Evolutionary conservation across 176 grass and related monocot genomes (phyloP), one percentile per base, ranked within the genome.

Genomic region (Metroxylon sagu): DNA sequence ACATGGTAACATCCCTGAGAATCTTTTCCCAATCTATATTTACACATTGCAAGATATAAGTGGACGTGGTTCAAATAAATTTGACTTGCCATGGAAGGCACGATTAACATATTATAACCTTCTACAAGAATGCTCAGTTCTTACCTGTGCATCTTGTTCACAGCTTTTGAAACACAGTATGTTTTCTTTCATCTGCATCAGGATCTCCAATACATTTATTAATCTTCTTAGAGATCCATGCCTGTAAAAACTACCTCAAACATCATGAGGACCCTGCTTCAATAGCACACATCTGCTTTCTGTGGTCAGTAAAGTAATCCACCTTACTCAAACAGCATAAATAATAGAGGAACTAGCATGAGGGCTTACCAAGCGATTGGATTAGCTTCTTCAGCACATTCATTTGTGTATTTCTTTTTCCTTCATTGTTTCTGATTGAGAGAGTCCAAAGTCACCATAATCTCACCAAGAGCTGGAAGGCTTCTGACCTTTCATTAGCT

Each of bases 391-490:
- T 89, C 82, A 48, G 85, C 85, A 62, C 89, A 95, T 71, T 95
- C 85, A 52, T 77, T 89, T 4, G 89, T 95, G 64, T 95, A 95
- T 59, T 95, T 95, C 26, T n/a, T 89, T 95, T 50, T 83, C 76
- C 65, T 89, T 95, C 89, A 89, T 89, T 54, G 85, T n/a, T n/a
- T n/a, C 89, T 64, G 50, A 95, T 95, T 18, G 79, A 76, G 56
- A 95, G n/a, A 95, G 65, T 95, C 85, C n/a, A n/a, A n/a, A 8
- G 85, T 95, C 54, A 89, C n/a, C 85, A 62, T 95, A 95, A 64
- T 95, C 85, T 85, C 89, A 95, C 89, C 89, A n/a, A 95, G 18
- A 89, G 57, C 89, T 82, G n/a, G n/a, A 95, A 31, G 82, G 78
- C 12, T 95, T 95, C 39, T 71, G 59, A 70, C n/a, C 67, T 82